Evolutionary conservation across 2,329 filamentous ascomycete genomes (phyloP).

Genomic region (Sarocladium brachiariae): DNA sequence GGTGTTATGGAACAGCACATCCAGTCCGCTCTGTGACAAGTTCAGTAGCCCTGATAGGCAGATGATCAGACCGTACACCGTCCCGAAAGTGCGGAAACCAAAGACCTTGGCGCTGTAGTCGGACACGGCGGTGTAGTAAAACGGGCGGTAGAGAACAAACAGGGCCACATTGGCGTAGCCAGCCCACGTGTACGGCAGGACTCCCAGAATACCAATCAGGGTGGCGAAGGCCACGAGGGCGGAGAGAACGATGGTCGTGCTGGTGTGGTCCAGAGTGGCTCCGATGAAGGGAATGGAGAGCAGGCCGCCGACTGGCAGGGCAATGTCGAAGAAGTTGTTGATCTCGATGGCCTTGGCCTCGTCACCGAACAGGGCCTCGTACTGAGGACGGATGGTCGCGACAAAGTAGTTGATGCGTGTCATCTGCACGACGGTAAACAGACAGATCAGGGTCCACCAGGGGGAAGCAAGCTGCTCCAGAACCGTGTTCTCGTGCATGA

Average conservation of each 20-base stretch:
- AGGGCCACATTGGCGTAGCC: constrained; percentile 71
- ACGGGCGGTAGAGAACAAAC: constrained; percentile 78
- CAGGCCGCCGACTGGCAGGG: constrained; percentile 75
- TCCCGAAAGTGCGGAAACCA: constrained; percentile 85
- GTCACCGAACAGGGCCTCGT: constrained; percentile 64
- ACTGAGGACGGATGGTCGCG: constrained; percentile 77
- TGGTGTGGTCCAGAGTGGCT: constrained; percentile 66
- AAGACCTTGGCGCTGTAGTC: constrained; percentile 91
- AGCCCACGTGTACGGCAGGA: constrained; percentile 61
- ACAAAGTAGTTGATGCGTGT: constrained; percentile 89
- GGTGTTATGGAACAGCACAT: constrained; percentile 66
- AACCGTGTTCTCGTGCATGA: constrained; percentile 67
- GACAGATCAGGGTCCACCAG: constrained; percentile 78
- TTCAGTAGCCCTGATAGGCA: constrained; percentile 79
- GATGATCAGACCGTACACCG: constrained; percentile 88
- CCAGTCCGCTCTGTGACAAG: constrained; percentile 74
- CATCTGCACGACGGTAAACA: constrained; percentile 74
- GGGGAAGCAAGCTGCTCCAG: constrained; percentile 67
- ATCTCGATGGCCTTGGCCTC: constrained; percentile 56
- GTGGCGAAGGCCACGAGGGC: constrained; percentile 67
- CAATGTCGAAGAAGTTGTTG: constrained; percentile 76
- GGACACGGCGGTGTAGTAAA: constrained; percentile 87
- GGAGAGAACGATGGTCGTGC: constrained; percentile 63
- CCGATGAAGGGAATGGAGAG: constrained; percentile 85
- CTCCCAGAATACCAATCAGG: constrained; percentile 66